Evolutionary conservation across 164 flowering plant species (phyloP).

Genomic region (Houttuynia cordata): DNA sequence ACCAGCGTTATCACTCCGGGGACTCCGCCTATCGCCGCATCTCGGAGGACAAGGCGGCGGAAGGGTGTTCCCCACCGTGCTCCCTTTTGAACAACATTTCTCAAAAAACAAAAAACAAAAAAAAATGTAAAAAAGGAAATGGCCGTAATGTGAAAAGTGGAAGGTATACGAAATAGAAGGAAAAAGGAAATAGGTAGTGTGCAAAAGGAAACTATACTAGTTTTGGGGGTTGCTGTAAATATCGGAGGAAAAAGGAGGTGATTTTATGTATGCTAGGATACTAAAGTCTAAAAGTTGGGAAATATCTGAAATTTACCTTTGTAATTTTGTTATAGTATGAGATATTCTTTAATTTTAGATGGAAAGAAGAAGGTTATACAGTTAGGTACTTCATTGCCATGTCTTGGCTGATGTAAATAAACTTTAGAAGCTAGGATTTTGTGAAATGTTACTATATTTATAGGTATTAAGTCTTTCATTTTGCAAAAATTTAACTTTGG

Average conservation of each 20-base stretch:
- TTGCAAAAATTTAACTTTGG: too few species aligned
- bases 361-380: not conserved
- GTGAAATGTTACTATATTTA: not conserved
- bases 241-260: too few species aligned
- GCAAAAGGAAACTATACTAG: too few species aligned
- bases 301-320: not conserved
- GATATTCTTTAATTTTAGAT: constrained; percentile 2
- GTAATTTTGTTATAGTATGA: not conserved
- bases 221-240: too few species aligned
- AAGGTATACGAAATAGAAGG: not conserved
- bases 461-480: too few species aligned
- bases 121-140: not conserved
- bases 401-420: not conserved
- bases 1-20: constrained; percentile 26
- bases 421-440: not conserved
- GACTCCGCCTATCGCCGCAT: constrained; percentile 47
- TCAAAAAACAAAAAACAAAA: constrained; percentile 3
- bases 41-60: constrained; percentile 40
- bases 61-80: constrained; percentile 74
- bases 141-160: constrained; percentile 5
- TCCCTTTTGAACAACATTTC: constrained; percentile 20
- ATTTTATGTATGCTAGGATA: too few species aligned
- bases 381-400: not conserved
- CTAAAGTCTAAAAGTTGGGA: not conserved
- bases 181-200: too few species aligned